phyloP scores from a whole-genome alignment of 1,284 basidiomycete species.

The Leccinum variabile region DNA sequence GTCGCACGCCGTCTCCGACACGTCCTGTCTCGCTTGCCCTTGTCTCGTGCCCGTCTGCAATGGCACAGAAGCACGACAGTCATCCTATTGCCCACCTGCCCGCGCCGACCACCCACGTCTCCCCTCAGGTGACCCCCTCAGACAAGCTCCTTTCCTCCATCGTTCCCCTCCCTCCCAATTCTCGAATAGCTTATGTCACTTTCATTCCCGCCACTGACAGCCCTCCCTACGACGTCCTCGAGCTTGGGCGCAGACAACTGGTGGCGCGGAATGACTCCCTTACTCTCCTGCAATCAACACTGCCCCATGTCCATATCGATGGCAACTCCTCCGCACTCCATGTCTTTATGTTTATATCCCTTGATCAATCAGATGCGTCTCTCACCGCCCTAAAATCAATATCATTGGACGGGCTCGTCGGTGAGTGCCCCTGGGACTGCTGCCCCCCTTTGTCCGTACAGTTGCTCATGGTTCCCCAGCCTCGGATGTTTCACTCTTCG shows the following conservation, averaged over 20 bases:
- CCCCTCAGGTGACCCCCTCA: constrained; percentile 36
- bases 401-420: constrained; percentile 46
- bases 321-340: constrained; percentile 46
- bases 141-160: constrained; percentile 39
- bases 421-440: constrained; percentile 40
- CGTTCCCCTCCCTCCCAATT: constrained; percentile 37
- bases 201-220: constrained; percentile 40
- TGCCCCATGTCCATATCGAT: constrained; percentile 50
- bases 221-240: constrained; percentile 46
- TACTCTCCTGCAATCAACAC: constrained; percentile 46
- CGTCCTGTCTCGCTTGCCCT: constrained; percentile 5
- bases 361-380: constrained; percentile 32
- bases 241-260: constrained; percentile 53
- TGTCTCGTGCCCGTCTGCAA: constrained; percentile 12
- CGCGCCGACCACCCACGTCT: constrained; percentile 14
- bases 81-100: constrained; percentile 18
- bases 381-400: constrained; percentile 36
- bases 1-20: not conserved
- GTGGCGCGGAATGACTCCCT: constrained; percentile 39
- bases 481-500: constrained; percentile 41
- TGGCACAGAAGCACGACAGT: constrained; percentile 33
- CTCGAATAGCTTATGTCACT: constrained; percentile 46
- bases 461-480: constrained; percentile 30
- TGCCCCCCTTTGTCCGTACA: not conserved
- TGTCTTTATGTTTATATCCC: constrained; percentile 53